Conservation (phyloP, 192 early-diverging fungal species). For the Thamnidium elegans region DNA sequence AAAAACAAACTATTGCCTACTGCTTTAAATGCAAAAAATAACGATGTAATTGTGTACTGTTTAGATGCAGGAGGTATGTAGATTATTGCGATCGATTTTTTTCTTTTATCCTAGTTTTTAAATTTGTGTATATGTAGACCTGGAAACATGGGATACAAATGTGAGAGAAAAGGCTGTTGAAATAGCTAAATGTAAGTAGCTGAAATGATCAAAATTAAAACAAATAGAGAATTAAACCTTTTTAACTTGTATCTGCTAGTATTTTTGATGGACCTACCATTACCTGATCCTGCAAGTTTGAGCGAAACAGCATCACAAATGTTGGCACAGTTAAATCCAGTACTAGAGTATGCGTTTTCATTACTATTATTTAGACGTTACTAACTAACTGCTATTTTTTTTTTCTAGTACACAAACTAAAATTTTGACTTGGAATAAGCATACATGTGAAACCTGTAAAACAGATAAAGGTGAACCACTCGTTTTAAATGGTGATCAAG, state of each 20-base stretch:
- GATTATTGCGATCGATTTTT: neutral
- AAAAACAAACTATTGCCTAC: conserved; percentile 66
- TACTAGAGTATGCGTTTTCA: conserved; percentile 38
- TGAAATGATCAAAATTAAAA: neutral
- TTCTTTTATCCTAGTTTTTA: neutral
- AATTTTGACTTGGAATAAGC: conserved; percentile 61
- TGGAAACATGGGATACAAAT: conserved; percentile 54
- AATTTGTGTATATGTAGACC: conserved; percentile 23
- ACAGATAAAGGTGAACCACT: conserved; percentile 37
- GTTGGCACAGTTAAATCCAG: conserved; percentile 25
- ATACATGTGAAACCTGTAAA: conserved; percentile 68
- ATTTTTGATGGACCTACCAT: conserved; percentile 35
- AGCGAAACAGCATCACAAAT: conserved; percentile 39
- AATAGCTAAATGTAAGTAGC: conserved; percentile 47
- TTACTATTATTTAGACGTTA: too few species aligned
- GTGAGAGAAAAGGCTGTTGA: conserved; percentile 52
- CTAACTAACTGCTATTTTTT: conserved; percentile 4
- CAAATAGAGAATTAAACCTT: neutral
- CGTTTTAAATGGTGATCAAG: conserved; percentile 70
- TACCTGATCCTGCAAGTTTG: conserved; percentile 36
- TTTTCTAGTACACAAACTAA: conserved; percentile 27
- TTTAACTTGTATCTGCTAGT: conserved; percentile 27
- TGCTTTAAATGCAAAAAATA: conserved; percentile 34
- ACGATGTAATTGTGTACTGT: conserved; percentile 50
- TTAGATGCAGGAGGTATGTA: conserved; percentile 66